A percentile compares a stretch with the other conserved stretches of the same genome.
Evolutionary conservation across 2,329 filamentous ascomycete species (phyloP).

Genomic region (Juglanconis sp.): DNA sequence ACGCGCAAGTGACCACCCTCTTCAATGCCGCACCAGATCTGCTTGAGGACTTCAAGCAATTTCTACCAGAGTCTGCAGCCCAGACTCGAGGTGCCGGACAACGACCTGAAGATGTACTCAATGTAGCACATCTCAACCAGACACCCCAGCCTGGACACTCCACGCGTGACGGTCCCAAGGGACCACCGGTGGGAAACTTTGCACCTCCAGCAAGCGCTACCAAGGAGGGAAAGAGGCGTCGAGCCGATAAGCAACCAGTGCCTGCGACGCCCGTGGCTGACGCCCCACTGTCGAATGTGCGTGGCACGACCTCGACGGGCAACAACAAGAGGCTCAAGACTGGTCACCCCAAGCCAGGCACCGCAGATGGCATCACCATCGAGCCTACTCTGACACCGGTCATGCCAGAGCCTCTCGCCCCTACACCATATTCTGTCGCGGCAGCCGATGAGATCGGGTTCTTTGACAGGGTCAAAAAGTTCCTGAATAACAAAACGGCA

Average conservation of each 20-base stretch:
- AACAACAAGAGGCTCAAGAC: constrained; percentile 74
- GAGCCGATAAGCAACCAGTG: constrained; percentile 53
- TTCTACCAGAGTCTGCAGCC: constrained; percentile 80
- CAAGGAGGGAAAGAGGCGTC: constrained; percentile 88
- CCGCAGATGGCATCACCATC: constrained; percentile 58
- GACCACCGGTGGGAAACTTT: constrained; percentile 94
- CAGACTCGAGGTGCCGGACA: constrained; percentile 55
- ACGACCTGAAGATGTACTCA: constrained; percentile 64
- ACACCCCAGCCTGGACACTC: constrained; percentile 52
- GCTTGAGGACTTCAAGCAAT: constrained; percentile 97
- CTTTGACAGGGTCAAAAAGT: constrained; percentile 96
- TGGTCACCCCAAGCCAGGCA: constrained; percentile 59
- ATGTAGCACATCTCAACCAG: constrained; percentile 43
- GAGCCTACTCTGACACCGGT: constrained; percentile 87
- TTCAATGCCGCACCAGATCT: constrained; percentile 93
- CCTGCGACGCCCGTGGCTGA: constrained; percentile 40
- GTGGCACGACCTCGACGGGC: constrained; percentile 33
- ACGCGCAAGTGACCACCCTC: constrained; percentile 89
- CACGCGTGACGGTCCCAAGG: constrained; percentile 63
- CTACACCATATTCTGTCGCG: constrained; percentile 69
- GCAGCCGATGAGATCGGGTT: constrained; percentile 84
- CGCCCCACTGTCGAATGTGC: constrained; percentile 33
- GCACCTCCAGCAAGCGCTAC: constrained; percentile 75
- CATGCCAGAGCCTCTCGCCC: constrained; percentile 81
- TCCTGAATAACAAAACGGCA: constrained; percentile 83